Evolutionary conservation across 2,329 filamentous ascomycete species (phyloP).

Genomic region (Talaromyces sp.): DNA sequence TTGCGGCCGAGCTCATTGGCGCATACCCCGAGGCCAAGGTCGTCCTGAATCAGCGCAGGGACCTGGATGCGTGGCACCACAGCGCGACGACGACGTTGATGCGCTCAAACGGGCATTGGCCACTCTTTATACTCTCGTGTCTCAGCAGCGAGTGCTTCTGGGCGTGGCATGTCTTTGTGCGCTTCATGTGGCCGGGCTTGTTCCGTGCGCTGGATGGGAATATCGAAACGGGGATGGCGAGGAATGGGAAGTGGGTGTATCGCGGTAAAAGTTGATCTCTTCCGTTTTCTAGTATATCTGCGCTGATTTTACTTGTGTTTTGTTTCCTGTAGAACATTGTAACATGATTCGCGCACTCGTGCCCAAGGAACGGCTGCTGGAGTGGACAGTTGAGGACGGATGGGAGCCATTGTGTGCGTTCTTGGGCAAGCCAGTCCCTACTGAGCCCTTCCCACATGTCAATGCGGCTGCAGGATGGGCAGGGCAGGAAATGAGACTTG

Average conservation of each 20-base stretch:
- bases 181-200: neutral
- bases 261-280: neutral
- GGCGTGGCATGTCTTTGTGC: neutral
- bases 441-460: neutral
- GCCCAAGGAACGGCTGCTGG: slow-evolving; percentile 15
- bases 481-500: neutral
- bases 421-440: neutral
- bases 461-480: neutral
- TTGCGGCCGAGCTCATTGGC: neutral
- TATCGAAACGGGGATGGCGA: neutral
- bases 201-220: neutral
- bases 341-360: slow-evolving; percentile 20
- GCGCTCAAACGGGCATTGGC: neutral
- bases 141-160: neutral
- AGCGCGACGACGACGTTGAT: neutral
- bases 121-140: neutral
- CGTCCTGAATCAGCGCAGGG: neutral
- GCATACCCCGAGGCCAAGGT: neutral
- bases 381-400: slow-evolving; percentile 24
- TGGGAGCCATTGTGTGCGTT: slow-evolving; percentile 22
- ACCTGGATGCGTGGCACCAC: slow-evolving; percentile 1
- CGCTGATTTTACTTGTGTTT: neutral
- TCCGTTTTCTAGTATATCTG: neutral
- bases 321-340: slow-evolving; percentile 16
- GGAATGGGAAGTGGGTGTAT: neutral